phyloP scores from a whole-genome alignment of 176 grass and related monocot genomes.

The Rhynchospora breviuscula region DNA sequence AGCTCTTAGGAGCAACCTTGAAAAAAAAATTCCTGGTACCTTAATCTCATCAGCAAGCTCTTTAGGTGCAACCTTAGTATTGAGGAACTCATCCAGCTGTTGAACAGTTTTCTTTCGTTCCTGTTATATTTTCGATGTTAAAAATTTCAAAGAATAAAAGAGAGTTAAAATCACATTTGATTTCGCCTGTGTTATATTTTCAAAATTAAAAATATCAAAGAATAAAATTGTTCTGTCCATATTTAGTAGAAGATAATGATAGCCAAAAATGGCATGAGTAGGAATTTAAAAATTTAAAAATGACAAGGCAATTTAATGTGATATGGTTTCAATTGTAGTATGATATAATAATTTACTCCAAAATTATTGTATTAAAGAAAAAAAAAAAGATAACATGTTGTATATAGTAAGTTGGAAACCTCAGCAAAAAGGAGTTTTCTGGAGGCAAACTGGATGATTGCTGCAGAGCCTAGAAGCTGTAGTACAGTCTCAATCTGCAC shows the following conservation, averaged over 20 bases:
- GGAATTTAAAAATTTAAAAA: neutral
- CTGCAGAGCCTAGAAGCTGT: slow-evolving; percentile 90
- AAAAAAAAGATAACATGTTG: neutral
- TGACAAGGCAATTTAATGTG: neutral
- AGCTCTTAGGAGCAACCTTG: neutral
- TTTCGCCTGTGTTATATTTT: slow-evolving; percentile 18
- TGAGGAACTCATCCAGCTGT: slow-evolving; percentile 81
- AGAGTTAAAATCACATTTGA: neutral
- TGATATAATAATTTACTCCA: neutral
- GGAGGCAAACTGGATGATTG: slow-evolving; percentile 60
- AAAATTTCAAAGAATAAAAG: neutral
- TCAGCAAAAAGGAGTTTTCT: slow-evolving; percentile 73
- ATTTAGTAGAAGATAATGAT: neutral
- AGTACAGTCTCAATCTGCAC: slow-evolving; percentile 89
- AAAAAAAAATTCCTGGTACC: slow-evolving; percentile 31
- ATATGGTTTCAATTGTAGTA: neutral
- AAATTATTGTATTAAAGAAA: neutral
- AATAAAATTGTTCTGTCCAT: neutral
- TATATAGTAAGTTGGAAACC: slow-evolving; percentile 33
- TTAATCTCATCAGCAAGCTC: slow-evolving; percentile 98
- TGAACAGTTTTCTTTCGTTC: slow-evolving; percentile 69
- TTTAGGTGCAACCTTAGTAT: slow-evolving; percentile 89
- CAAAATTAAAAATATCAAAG: neutral
- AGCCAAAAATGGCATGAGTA: neutral
- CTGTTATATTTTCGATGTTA: slow-evolving; percentile 30